Evolutionary conservation across 768 basidiomycete species (phyloP), one percentile per base, ranked within the genome.

Genomic region (Tulasnella sp.): DNA sequence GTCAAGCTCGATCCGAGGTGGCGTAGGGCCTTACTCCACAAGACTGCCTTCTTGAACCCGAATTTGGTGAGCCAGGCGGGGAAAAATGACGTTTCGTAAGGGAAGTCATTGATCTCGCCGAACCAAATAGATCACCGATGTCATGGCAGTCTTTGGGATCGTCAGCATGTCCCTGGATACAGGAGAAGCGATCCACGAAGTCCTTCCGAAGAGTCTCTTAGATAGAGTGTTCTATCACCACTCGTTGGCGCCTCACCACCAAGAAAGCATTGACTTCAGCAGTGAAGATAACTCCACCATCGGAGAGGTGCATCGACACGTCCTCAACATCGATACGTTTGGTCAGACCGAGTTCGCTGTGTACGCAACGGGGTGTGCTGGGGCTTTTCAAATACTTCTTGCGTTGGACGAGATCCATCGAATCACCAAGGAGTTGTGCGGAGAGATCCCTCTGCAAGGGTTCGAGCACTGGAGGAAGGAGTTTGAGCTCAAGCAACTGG

Each of bases 31-130:
- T 86, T 90, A 75, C 84, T 89, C 0, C 87, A 87, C 42, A 84
- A 86, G 75, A 90, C 89, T 1, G 87, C 88, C 46, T 87, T 90
- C 78, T 85, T 91, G 58, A 89, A 91, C 82, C 90, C 91, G 0
- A 87, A 89, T 82, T 90, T 91, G 81, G 90, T 89, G 80, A 82
- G 88, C 87, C 4, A n/a, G n/a, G n/a, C n/a, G n/a, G 54, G 5
- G 7, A 9, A 37, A 40, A 12, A 18, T 44, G 0, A 48, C 14
- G 18, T 14, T 37, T 54, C 20, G 48, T 18, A 20, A 44, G 12
- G 28, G 48, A 46, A 37, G 8, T 2, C 41, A 24, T 28, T 72
- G 22, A 76, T n/a, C 42, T 42, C 16, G 42, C 75, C 41, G 40
- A 24, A 44, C 41, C 28, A 24, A 42, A 7, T 81, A 88, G 86